Evolutionary conservation across 805 yeast species (phyloP).

Genomic region (Candida ortonii): DNA sequence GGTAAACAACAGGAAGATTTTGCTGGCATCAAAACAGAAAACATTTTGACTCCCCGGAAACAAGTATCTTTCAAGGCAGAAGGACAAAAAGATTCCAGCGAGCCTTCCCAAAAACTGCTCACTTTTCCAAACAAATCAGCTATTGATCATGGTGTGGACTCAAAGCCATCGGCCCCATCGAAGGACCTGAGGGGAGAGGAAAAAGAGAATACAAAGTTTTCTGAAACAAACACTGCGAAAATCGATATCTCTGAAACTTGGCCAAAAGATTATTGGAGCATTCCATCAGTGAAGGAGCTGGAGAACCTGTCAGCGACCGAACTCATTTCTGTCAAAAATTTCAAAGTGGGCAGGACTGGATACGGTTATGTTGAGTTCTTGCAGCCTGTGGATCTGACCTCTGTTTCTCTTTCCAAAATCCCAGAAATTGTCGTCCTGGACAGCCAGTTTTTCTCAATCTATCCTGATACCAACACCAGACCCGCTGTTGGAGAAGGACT

Average conservation of each 20-base stretch:
- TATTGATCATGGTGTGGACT: too few species aligned
- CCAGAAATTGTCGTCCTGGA: constrained; percentile 64
- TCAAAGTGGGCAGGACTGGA: constrained; percentile 75
- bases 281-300: constrained; percentile 70
- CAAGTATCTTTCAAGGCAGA: constrained; percentile 34
- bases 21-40: constrained; percentile 22
- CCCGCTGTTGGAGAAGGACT: constrained; percentile 79
- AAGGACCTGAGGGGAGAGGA: too few species aligned
- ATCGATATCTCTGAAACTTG: constrained; percentile 4
- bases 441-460: constrained; percentile 59
- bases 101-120: constrained; percentile 1
- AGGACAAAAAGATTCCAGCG: constrained; percentile 3
- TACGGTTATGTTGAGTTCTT: constrained; percentile 76
- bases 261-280: constrained; percentile 79
- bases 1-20: constrained; percentile 20
- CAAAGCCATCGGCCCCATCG: constrained; percentile 1
- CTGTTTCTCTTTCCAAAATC: constrained; percentile 60
- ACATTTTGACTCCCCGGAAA: constrained; percentile 25
- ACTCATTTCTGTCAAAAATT: constrained; percentile 57
- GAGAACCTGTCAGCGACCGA: constrained; percentile 58
- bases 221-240: constrained; percentile 1
- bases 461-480: constrained; percentile 61
- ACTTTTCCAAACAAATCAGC: constrained; percentile 7
- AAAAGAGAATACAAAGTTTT: too few species aligned
- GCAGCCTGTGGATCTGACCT: constrained; percentile 79